phyloP scores from a whole-genome alignment of 2,329 filamentous ascomycete species.

The Microascus cirrosus region DNA sequence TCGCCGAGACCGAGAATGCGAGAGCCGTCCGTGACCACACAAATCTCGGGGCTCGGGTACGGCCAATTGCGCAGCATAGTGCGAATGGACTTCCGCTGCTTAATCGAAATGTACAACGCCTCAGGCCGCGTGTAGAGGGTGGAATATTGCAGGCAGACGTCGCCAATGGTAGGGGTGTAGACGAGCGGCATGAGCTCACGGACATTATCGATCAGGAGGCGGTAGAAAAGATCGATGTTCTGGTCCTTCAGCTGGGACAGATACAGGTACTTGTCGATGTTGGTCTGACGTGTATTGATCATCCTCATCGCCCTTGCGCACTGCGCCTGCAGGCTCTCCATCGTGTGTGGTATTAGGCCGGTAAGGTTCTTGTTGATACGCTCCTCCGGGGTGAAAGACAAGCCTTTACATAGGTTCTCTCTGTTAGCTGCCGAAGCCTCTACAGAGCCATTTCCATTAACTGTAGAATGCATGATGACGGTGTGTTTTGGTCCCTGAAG shows the following conservation, averaged over 20 bases:
- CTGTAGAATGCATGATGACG: slow-evolving; percentile 1
- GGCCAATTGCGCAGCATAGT: slow-evolving; percentile 92
- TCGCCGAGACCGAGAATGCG: slow-evolving; percentile 88
- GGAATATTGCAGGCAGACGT: slow-evolving; percentile 93
- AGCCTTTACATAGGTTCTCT: slow-evolving; percentile 28
- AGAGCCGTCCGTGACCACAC: slow-evolving; percentile 91
- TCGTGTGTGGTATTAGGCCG: slow-evolving; percentile 53
- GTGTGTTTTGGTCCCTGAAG: background rate
- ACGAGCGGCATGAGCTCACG: slow-evolving; percentile 73
- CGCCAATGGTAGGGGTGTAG: slow-evolving; percentile 85
- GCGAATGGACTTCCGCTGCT: slow-evolving; percentile 81
- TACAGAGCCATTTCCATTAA: background rate
- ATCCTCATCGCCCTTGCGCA: slow-evolving; percentile 60
- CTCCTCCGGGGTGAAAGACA: slow-evolving; percentile 54
- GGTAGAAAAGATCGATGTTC: slow-evolving; percentile 75
- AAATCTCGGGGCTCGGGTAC: slow-evolving; percentile 81
- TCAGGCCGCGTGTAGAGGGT: slow-evolving; percentile 92
- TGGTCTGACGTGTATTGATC: slow-evolving; percentile 56
- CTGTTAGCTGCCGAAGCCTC: slow-evolving; percentile 3
- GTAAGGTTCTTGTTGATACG: slow-evolving; percentile 54
- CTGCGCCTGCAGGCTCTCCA: slow-evolving; percentile 49
- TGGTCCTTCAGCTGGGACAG: slow-evolving; percentile 63
- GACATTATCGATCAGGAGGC: slow-evolving; percentile 65
- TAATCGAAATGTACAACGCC: slow-evolving; percentile 90
- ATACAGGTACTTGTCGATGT: slow-evolving; percentile 77